These are phyloP conservation scores for Trametes cubensis DNA, from an alignment of 768 basidiomycete genomes.

Conservation along the genomic window DNA sequence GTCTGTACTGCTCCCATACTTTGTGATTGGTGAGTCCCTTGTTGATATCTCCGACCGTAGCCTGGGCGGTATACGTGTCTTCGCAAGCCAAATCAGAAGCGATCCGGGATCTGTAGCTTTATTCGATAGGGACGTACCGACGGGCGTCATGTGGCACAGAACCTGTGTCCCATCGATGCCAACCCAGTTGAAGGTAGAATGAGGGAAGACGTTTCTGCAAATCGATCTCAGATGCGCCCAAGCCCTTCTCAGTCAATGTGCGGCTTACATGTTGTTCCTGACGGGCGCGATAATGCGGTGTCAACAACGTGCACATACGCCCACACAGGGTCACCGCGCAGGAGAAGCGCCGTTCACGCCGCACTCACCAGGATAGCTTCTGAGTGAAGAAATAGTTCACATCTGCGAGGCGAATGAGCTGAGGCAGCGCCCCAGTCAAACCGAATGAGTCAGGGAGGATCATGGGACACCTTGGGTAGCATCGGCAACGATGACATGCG, in stretches of 20 bases:
- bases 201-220: constrained; percentile 85
- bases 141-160: constrained; percentile 96
- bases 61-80: constrained; percentile 94
- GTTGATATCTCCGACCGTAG: constrained; percentile 82
- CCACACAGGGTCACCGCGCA: neutral
- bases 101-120: neutral
- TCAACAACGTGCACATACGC: constrained; percentile 6
- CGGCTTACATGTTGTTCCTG: constrained; percentile 78
- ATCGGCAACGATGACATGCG: too few relatives aligned
- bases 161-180: constrained; percentile 95
- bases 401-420: constrained; percentile 73
- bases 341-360: neutral
- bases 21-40: constrained; percentile 89
- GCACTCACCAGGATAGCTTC: constrained; percentile 82
- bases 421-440: constrained; percentile 87
- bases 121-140: constrained; percentile 46
- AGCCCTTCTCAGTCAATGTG: neutral
- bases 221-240: constrained; percentile 6
- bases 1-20: constrained; percentile 41
- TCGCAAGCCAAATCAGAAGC: neutral
- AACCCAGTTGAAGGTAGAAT: constrained; percentile 96
- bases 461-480: too few relatives aligned
- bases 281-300: neutral
- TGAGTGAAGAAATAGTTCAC: constrained; percentile 98
- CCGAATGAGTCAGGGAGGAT: constrained; percentile 87